Conservation (phyloP, 805 yeast genomes). For the Starmerella sirachaensis region DNA sequence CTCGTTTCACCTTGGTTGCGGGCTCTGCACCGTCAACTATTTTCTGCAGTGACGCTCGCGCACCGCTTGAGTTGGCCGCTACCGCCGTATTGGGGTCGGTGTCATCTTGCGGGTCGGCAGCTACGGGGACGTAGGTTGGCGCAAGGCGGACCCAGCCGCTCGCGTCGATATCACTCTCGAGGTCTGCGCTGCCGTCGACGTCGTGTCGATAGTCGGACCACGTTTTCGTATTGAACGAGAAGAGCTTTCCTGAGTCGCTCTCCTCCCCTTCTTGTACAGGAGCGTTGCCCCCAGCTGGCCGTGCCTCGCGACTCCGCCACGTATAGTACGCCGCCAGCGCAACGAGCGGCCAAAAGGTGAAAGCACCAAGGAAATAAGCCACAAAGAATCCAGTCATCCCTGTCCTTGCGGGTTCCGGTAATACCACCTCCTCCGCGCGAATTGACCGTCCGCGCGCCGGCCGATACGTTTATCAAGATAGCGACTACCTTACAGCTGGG, state of each 20-base stretch:
- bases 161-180: constrained; percentile 13
- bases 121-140: constrained; percentile 6
- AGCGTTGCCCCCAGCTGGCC: background rate
- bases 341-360: constrained; percentile 61
- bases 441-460: too few species aligned
- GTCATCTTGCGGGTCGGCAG: constrained; percentile 9
- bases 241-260: background rate
- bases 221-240: background rate
- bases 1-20: background rate
- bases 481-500: too few species aligned
- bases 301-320: background rate
- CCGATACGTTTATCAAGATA: too few species aligned
- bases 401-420: too few species aligned
- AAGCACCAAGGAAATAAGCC: constrained; percentile 64
- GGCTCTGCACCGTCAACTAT: constrained; percentile 29
- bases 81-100: constrained; percentile 1
- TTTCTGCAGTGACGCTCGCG: constrained; percentile 50
- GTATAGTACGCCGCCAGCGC: constrained; percentile 31
- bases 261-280: background rate
- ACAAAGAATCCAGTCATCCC: constrained; percentile 1
- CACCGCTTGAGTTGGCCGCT: constrained; percentile 21
- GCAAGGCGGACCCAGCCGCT: constrained; percentile 16
- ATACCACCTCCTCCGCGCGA: too few species aligned
- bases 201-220: background rate
- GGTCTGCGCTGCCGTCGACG: constrained; percentile 4